Percentiles rank a stretch among this genome's conserved stretches.
Evolutionary conservation across 1,139 yeast genomes (phyloP).

Genomic region (Yamadazyma oceani): DNA sequence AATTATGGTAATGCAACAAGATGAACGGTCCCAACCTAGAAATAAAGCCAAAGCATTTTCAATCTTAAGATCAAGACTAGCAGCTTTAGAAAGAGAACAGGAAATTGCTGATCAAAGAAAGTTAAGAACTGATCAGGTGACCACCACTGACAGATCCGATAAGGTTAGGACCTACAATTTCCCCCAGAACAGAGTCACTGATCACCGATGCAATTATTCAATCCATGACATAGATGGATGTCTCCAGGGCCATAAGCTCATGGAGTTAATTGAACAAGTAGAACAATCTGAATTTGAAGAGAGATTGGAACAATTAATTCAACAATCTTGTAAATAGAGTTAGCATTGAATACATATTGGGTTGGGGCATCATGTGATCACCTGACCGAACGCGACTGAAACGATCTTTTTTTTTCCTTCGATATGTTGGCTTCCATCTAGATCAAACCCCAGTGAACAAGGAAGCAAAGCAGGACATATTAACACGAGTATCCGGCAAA

Average conservation of each 20-base stretch:
- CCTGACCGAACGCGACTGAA: too few species aligned
- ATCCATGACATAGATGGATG: constrained; percentile 80
- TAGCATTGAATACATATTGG: too few species aligned
- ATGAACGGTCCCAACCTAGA: constrained; percentile 91
- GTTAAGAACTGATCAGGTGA: constrained; percentile 78
- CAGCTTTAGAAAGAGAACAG: constrained; percentile 72
- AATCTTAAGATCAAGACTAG: constrained; percentile 77
- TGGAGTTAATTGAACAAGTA: constrained; percentile 47
- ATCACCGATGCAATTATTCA: constrained; percentile 83
- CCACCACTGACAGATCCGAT: constrained; percentile 87
- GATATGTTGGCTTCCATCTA: too few species aligned
- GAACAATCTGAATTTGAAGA: constrained; percentile 30
- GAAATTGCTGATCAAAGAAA: constrained; percentile 64
- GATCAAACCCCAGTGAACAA: too few species aligned
- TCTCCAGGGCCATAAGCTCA: constrained; percentile 69
- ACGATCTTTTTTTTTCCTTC: too few species aligned
- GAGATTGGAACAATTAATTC: constrained; percentile 18
- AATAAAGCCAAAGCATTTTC: constrained; percentile 95
- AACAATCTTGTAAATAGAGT: constrained; percentile 1
- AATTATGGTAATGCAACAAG: constrained; percentile 85
- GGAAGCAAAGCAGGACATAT: too few species aligned
- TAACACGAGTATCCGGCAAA: too few species aligned
- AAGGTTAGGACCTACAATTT: constrained; percentile 91
- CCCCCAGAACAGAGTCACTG: constrained; percentile 91
- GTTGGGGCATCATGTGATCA: too few species aligned